Evolutionary conservation across 106 monocot genomes (phyloP), one percentile per base, ranked within the genome.

Genomic region (Dactylorhiza incarnata): DNA sequence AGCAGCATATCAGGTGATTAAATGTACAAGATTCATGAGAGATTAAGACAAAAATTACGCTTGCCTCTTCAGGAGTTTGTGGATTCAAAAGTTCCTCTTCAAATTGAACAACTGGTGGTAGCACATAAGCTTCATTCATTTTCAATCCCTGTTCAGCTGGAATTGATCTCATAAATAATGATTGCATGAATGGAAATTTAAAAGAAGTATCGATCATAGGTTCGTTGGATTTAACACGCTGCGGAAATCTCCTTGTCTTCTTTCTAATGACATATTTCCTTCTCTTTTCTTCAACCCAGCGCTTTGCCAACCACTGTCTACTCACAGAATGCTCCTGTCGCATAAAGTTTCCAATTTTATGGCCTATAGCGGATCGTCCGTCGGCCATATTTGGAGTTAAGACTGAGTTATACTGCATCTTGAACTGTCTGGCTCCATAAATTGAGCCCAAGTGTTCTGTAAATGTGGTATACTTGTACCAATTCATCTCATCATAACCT

Each of bases 291-390:
- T 68, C 77, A 3, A 10, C 22, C 86, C 86, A 86, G n/a, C 83
- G 80, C 71, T 80, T 68, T 12, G 56, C 76, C 25, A 83, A 46
- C 86, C 86, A 83, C 5, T 75, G 74, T 71, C 86, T 77, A 61
- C 71, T 80, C 24, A 83, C 16, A 26, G 79, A 73, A 49, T 58
- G 1, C 43, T 79, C 82, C 7, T 55, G 49, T 1, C 55, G 13
- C 43, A 49, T 37, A 29, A 79, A 72, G 45, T 48, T 20, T 44
- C 71, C 63, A 48, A 75, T 53, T 53, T 47, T 16, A 16, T 17
- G 37, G 52, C 17, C 37, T 24, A 26, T 59, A 45, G 43, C 51
- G 7, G 77, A 69, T 49, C 15, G 43, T 48, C 12, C 12, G 10
- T 72, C 12, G 5, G 49, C 22, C 47, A 49, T 10, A 23, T 49